phyloP scores from a whole-genome alignment of 345 rosid species.

The Hibiscus tridactylites region DNA sequence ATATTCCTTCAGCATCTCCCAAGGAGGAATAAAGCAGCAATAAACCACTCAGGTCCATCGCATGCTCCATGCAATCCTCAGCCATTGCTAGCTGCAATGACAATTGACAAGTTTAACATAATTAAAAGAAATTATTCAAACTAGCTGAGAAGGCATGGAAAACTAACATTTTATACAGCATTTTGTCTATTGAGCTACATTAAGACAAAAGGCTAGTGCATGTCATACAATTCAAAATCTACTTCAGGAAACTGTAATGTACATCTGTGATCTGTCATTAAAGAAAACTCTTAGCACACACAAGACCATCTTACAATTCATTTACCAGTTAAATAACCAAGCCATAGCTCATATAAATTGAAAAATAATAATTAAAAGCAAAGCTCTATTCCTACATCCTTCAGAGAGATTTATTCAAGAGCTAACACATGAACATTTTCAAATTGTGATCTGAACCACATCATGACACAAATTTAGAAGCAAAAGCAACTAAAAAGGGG shows the following conservation, averaged over 20 bases:
- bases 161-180: not conserved
- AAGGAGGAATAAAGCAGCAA: conserved; percentile 89
- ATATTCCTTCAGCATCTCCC: conserved; percentile 91
- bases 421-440: not conserved
- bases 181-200: not conserved
- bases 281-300: not conserved
- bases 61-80: conserved; percentile 88
- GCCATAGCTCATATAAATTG: not conserved
- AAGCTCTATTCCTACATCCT: not conserved
- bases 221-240: not conserved
- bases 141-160: not conserved
- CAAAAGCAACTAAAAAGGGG: not conserved
- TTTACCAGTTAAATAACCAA: not conserved
- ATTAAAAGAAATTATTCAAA: not conserved
- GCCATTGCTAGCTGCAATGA: conserved; percentile 89
- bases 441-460: not conserved
- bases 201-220: not conserved
- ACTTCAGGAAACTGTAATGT: not conserved
- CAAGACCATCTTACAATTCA: not conserved
- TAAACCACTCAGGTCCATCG: conserved; percentile 94
- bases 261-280: not conserved
- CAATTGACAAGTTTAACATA: conserved; percentile 5
- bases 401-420: not conserved
- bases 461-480: not conserved
- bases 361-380: not conserved